Percentiles rank a stretch among this genome's conserved stretches.
Conservation (phyloP, 805 yeast species). For the Wickerhamiella nectarea region DNA sequence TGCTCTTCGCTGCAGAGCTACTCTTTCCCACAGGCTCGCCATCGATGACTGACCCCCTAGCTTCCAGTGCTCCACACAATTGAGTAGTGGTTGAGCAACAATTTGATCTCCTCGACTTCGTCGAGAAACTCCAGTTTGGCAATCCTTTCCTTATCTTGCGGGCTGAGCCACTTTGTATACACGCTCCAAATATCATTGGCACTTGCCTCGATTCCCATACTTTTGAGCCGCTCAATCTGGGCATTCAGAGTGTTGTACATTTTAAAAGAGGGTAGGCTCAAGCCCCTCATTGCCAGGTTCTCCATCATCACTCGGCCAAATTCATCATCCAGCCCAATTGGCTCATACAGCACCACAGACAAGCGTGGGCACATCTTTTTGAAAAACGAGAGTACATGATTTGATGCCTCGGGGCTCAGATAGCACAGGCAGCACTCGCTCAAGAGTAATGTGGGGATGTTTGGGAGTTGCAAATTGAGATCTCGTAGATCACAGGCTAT, state of each 20-base stretch:
- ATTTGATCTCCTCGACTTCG: conserved; percentile 56
- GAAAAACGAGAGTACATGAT: conserved; percentile 34
- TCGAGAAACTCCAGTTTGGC: conserved; percentile 51
- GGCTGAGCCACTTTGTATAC: conserved; percentile 33
- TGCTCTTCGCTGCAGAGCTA: conserved; percentile 8
- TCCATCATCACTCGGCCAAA: conserved; percentile 59
- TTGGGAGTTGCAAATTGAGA: conserved; percentile 16
- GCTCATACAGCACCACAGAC: conserved; percentile 47
- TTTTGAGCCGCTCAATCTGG: conserved; percentile 30
- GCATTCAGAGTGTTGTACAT: conserved; percentile 35
- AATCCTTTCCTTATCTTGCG: conserved; percentile 33
- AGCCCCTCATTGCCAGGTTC: conserved; percentile 48
- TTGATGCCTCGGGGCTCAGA: conserved; percentile 38
- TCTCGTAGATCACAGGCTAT: conserved; percentile 42
- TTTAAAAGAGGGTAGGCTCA: conserved; percentile 44
- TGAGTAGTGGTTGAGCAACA: conserved; percentile 51
- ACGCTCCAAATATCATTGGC: conserved; percentile 34
- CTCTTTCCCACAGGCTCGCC: conserved; percentile 6
- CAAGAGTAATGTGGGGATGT: conserved; percentile 47
- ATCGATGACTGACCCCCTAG: background rate
- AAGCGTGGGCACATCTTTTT: conserved; percentile 21
- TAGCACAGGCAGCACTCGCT: conserved; percentile 73
- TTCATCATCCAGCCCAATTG: conserved; percentile 44
- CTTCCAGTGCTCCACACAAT: conserved; percentile 26
- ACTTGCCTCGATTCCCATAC: conserved; percentile 24